Conservation (phyloP, 306 rosid species). For the Cercis canadensis region DNA sequence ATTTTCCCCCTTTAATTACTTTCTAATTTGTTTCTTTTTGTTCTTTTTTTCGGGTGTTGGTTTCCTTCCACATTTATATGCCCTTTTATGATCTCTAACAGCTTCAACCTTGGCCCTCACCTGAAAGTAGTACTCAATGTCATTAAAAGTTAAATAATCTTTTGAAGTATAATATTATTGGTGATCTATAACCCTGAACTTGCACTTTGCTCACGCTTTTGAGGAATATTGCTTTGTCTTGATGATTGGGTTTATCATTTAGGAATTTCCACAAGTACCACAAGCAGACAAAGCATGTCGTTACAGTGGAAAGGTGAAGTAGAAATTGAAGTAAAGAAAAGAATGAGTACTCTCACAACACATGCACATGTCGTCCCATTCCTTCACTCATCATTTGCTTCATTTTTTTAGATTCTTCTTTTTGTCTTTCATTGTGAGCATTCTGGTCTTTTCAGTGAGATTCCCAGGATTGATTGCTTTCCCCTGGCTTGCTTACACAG, state of each 20-base stretch:
- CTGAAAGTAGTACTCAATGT: conserved; percentile 43
- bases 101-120: conserved; percentile 42
- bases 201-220: conserved; percentile 35
- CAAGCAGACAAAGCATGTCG: conserved; percentile 53
- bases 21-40: conserved; percentile 24
- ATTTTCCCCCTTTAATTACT: too few species aligned
- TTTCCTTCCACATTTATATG: conserved; percentile 27
- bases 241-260: conserved; percentile 53
- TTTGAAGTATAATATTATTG: conserved; percentile 29
- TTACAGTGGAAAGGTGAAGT: conserved; percentile 46
- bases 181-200: conserved; percentile 40
- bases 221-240: conserved; percentile 33
- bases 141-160: conserved; percentile 46
- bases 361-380: conserved; percentile 53
- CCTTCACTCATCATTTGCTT: conserved; percentile 37
- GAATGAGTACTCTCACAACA: conserved; percentile 33
- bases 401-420: conserved; percentile 35
- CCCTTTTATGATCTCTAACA: conserved; percentile 13
- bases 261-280: conserved; percentile 60
- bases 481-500: conserved; percentile 33
- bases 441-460: conserved; percentile 54
- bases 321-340: conserved; percentile 41
- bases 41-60: neutral
- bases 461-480: conserved; percentile 47
- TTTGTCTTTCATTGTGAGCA: conserved; percentile 61